Percentiles rank a stretch among this genome's conserved stretches.
These are phyloP conservation scores for Rehmannia glutinosa DNA, from an alignment of 257 asterid genomes.

Conservation along the genomic window DNA sequence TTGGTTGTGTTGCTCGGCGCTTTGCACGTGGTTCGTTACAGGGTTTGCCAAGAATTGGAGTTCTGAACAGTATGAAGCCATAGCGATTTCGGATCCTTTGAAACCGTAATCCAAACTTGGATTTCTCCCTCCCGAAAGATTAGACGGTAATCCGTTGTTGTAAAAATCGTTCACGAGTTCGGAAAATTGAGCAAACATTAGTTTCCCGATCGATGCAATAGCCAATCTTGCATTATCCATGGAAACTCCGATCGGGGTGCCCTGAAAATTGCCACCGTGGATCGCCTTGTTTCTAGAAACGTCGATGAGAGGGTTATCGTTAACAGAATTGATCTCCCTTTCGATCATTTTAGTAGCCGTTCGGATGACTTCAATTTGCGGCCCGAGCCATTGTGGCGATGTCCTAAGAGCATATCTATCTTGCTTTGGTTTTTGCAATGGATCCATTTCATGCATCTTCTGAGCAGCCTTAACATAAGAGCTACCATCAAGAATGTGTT, in stretches of 20 bases:
- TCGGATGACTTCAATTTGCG: slow-evolving; percentile 52
- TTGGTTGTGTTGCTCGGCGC: slow-evolving; percentile 62
- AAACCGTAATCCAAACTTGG: slow-evolving; percentile 59
- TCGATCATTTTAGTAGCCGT: slow-evolving; percentile 47
- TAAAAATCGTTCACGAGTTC: slow-evolving; percentile 55
- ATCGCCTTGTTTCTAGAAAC: slow-evolving; percentile 53
- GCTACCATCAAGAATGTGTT: slow-evolving; percentile 52
- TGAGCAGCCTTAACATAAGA: slow-evolving; percentile 40
- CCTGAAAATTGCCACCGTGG: slow-evolving; percentile 62
- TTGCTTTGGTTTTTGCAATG: slow-evolving; percentile 48
- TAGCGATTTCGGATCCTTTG: slow-evolving; percentile 51
- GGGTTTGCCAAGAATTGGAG: slow-evolving; percentile 56
- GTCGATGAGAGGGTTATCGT: slow-evolving; percentile 54
- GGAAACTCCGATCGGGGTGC: slow-evolving; percentile 51
- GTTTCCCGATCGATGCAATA: slow-evolving; percentile 39
- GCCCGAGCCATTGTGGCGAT: slow-evolving; percentile 61
- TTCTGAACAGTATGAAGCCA: slow-evolving; percentile 56
- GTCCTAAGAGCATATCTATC: slow-evolving; percentile 53
- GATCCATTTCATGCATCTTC: slow-evolving; percentile 47
- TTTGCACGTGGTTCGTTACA: slow-evolving; percentile 55
- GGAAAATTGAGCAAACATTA: slow-evolving; percentile 51
- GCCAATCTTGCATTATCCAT: slow-evolving; percentile 51
- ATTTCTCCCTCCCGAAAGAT: slow-evolving; percentile 50
- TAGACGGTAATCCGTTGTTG: slow-evolving; percentile 57
- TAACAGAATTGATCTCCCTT: slow-evolving; percentile 52